Percentiles rank a stretch among this genome's conserved stretches.
Evolutionary conservation across 768 basidiomycete species (phyloP).

Genomic region (Boletus speciosus): DNA sequence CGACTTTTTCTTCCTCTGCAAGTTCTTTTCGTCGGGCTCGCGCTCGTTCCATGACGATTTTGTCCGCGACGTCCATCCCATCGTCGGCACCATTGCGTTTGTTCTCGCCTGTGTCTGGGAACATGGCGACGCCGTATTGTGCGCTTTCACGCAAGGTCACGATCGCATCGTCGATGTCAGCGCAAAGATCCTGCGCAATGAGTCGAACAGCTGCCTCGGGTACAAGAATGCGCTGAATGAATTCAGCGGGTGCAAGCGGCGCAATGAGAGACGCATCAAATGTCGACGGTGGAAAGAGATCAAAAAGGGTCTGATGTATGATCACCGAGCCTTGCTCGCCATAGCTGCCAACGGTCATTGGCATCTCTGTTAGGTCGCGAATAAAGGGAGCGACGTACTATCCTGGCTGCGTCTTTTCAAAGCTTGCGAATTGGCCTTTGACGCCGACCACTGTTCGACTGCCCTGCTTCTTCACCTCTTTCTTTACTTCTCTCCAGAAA

Average conservation of each 20-base stretch:
- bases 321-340: constrained; percentile 82
- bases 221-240: constrained; percentile 80
- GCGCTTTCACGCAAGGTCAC: constrained; percentile 69
- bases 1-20: constrained; percentile 38
- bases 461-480: constrained; percentile 62
- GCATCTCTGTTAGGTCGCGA: neutral
- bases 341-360: constrained; percentile 49
- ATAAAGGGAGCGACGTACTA: constrained; percentile 57
- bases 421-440: constrained; percentile 71
- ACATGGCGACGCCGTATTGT: constrained; percentile 82
- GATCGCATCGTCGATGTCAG: constrained; percentile 48
- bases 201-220: constrained; percentile 82
- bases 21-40: constrained; percentile 38
- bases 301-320: constrained; percentile 72
- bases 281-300: constrained; percentile 64
- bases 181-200: constrained; percentile 71
- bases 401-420: constrained; percentile 82
- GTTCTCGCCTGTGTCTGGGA: constrained; percentile 47
- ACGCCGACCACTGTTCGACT: constrained; percentile 63
- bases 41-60: constrained; percentile 44
- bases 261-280: constrained; percentile 51
- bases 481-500: constrained; percentile 68
- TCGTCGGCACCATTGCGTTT: constrained; percentile 32
- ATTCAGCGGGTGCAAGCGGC: constrained; percentile 72
- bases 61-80: constrained; percentile 35